phyloP scores from a whole-genome alignment of 371 early-diverging fungal genomes.

The Conidiobolus incongruus region DNA sequence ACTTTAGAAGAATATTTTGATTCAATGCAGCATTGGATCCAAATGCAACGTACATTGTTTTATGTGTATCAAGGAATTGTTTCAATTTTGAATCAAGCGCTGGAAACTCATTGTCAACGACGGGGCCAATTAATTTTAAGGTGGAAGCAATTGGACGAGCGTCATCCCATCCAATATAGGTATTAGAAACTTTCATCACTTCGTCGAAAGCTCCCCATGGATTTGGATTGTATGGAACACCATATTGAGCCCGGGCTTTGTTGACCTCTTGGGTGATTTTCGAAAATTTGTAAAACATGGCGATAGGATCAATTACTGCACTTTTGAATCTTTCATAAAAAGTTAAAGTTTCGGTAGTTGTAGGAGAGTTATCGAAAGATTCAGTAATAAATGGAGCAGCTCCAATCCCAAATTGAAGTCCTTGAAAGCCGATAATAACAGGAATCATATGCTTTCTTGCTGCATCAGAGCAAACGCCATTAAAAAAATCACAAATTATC shows the following conservation, averaged over 20 bases:
- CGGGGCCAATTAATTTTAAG: slow-evolving; percentile 1
- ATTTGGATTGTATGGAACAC: neutral
- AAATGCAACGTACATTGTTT: slow-evolving; percentile 1
- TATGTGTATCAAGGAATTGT: neutral
- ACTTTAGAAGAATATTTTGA: neutral
- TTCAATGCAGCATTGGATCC: neutral
- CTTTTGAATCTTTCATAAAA: neutral
- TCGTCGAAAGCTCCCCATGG: neutral
- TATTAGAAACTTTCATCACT: neutral
- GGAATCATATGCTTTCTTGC: neutral
- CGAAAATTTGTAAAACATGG: neutral
- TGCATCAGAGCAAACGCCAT: slow-evolving; percentile 1
- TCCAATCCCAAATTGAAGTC: neutral
- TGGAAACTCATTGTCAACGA: neutral
- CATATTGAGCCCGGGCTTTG: neutral
- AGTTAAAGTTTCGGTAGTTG: neutral
- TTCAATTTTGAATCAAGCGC: neutral
- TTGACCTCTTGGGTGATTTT: neutral
- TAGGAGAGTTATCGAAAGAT: neutral
- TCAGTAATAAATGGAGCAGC: neutral
- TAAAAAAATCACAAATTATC: slow-evolving; percentile 4
- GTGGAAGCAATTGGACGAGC: neutral
- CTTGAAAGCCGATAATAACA: neutral
- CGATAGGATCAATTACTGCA: neutral
- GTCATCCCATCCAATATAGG: slow-evolving; percentile 1